Conservation (phyloP, 352 stramenopile species). For the Pythium dissimile region DNA sequence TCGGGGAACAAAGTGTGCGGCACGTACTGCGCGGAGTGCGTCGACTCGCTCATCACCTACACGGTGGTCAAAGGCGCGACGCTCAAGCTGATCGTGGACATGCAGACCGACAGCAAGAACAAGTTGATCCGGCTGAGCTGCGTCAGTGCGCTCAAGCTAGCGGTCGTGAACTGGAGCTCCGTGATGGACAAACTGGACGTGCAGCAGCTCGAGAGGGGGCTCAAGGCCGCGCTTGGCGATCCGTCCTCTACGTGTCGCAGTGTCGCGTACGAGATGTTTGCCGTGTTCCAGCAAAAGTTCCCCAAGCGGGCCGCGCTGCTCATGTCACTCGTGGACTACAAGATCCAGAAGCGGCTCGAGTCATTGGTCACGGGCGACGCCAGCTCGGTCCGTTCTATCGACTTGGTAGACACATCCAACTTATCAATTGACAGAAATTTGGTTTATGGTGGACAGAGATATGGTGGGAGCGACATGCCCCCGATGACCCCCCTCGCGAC, state of each 20-base stretch:
- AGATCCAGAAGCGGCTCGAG: slow-evolving; percentile 79
- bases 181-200: slow-evolving; percentile 80
- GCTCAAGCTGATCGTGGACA: slow-evolving; percentile 70
- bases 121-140: slow-evolving; percentile 77
- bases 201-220: slow-evolving; percentile 71
- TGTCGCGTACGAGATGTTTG: slow-evolving; percentile 67
- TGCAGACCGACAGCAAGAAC: slow-evolving; percentile 76
- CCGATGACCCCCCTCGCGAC: neutral
- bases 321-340: slow-evolving; percentile 72
- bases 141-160: slow-evolving; percentile 54
- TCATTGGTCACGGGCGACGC: slow-evolving; percentile 32
- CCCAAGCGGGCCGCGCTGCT: slow-evolving; percentile 68
- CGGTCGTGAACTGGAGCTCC: slow-evolving; percentile 58
- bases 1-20: slow-evolving; percentile 83
- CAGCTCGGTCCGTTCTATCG: slow-evolving; percentile 7
- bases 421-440: neutral
- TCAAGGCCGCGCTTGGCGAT: slow-evolving; percentile 73
- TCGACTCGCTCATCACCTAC: slow-evolving; percentile 59
- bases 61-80: slow-evolving; percentile 75
- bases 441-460: neutral
- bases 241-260: slow-evolving; percentile 69
- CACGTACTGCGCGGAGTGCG: slow-evolving; percentile 74
- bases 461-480: slow-evolving; percentile 1
- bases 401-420: neutral
- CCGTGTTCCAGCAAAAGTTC: slow-evolving; percentile 71